Evolutionary conservation across 1,139 yeast species (phyloP).

Genomic region (Yamadazyma pseudoaaseri): DNA sequence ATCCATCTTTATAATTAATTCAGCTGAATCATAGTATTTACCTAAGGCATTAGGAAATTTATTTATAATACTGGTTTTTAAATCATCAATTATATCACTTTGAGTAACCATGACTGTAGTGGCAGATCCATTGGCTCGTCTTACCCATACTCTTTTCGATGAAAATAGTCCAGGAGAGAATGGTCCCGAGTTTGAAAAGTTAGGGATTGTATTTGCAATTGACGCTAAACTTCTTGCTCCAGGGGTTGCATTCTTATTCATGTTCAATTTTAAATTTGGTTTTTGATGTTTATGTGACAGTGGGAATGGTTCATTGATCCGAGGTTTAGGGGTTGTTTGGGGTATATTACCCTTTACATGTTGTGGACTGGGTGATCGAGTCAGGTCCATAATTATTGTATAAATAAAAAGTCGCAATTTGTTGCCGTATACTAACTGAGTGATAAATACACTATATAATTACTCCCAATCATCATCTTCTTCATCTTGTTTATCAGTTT

Average conservation of each 20-base stretch:
- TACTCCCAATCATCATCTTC: slow-evolving; percentile 54
- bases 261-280: slow-evolving; percentile 16
- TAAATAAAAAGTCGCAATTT: not conserved
- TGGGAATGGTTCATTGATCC: not conserved
- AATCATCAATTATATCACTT: slow-evolving; percentile 67
- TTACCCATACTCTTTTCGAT: slow-evolving; percentile 62
- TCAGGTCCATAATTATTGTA: slow-evolving; percentile 6
- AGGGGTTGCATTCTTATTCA: slow-evolving; percentile 10
- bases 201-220: slow-evolving; percentile 14
- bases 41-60: slow-evolving; percentile 75
- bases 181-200: slow-evolving; percentile 15
- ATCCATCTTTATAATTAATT: slow-evolving; percentile 47
- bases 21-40: slow-evolving; percentile 66
- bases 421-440: too few relatives aligned
- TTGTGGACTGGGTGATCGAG: slow-evolving; percentile 12
- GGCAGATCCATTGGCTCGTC: slow-evolving; percentile 55
- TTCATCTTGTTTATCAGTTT: slow-evolving; percentile 8
- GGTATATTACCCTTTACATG: not conserved
- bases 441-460: not conserved
- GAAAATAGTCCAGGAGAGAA: slow-evolving; percentile 17
- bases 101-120: slow-evolving; percentile 62
- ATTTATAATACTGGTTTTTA: slow-evolving; percentile 56
- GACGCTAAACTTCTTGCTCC: slow-evolving; percentile 12
- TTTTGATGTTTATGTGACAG: slow-evolving; percentile 4
- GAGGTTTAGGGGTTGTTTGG: not conserved